Percentiles rank a stretch among this genome's conserved stretches.
Conservation (phyloP, 306 rosid species). For the Lathyrus tuberosus region DNA sequence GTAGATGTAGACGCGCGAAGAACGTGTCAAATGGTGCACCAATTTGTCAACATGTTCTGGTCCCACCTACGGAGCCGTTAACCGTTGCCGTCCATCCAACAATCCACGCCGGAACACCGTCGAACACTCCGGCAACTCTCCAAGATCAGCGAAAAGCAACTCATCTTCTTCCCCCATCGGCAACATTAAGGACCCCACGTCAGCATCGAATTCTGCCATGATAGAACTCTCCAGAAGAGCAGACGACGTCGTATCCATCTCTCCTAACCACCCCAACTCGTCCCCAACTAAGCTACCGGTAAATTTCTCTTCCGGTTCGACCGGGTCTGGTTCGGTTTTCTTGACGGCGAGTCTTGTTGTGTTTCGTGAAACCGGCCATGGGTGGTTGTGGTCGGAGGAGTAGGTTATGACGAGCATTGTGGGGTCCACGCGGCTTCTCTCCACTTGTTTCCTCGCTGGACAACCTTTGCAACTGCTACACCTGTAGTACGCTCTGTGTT, state of each 20-base stretch:
- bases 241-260: constrained; percentile 67
- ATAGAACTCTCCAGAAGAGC: constrained; percentile 61
- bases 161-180: constrained; percentile 94
- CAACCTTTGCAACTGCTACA: constrained; percentile 96
- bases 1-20: constrained; percentile 31
- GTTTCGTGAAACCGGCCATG: constrained; percentile 70
- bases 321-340: constrained; percentile 30
- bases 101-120: constrained; percentile 54
- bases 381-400: constrained; percentile 87
- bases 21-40: constrained; percentile 48
- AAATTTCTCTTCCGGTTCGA: constrained; percentile 44
- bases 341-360: constrained; percentile 37
- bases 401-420: constrained; percentile 83
- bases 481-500: constrained; percentile 81
- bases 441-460: constrained; percentile 96
- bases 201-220: constrained; percentile 45
- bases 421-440: constrained; percentile 83
- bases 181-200: constrained; percentile 52
- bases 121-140: constrained; percentile 88
- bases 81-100: constrained; percentile 37
- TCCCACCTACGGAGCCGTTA: constrained; percentile 60
- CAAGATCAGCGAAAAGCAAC: constrained; percentile 82
- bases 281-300: constrained; percentile 39
- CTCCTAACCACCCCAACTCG: constrained; percentile 73
- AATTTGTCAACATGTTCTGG: constrained; percentile 43